These are phyloP conservation scores for Nephelium lappaceum DNA, from an alignment of 345 rosid species.

Conservation along the genomic window DNA sequence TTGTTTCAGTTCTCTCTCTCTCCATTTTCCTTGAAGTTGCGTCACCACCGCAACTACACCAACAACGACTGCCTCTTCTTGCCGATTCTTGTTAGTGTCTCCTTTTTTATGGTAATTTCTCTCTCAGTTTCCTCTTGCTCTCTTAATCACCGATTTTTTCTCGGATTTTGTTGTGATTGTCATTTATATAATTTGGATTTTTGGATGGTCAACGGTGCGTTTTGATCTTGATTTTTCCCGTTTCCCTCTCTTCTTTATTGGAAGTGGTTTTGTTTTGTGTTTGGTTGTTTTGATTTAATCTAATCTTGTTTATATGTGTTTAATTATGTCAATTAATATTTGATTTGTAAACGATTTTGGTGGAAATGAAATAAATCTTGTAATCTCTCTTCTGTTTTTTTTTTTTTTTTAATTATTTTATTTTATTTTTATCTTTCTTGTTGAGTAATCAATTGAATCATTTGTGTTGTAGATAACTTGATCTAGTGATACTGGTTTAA, in stretches of 20 bases:
- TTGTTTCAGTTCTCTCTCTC: neutral
- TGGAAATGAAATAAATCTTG: neutral
- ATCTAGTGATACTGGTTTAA: neutral
- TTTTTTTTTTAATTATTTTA: neutral
- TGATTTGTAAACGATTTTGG: neutral
- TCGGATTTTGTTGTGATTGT: neutral
- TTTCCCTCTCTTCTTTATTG: neutral
- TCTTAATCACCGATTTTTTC: conserved; percentile 6
- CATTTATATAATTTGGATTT: neutral
- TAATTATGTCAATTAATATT: neutral
- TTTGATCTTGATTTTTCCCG: conserved; percentile 4
- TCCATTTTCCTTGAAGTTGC: neutral
- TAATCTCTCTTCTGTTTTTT: too few species aligned
- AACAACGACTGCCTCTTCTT: neutral
- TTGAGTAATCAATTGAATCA: neutral
- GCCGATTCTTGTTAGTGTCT: neutral
- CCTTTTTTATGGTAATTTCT: neutral
- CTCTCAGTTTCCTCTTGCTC: neutral
- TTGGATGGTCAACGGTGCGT: conserved; percentile 6
- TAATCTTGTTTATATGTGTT: neutral
- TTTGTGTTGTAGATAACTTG: neutral
- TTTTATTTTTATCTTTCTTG: neutral
- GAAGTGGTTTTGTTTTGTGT: conserved; percentile 7
- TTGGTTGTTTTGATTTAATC: neutral
- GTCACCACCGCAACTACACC: neutral